Base-by-base conservation (phyloP, 192 early-diverging fungal species). In the Coemansia aciculifera region DNA sequence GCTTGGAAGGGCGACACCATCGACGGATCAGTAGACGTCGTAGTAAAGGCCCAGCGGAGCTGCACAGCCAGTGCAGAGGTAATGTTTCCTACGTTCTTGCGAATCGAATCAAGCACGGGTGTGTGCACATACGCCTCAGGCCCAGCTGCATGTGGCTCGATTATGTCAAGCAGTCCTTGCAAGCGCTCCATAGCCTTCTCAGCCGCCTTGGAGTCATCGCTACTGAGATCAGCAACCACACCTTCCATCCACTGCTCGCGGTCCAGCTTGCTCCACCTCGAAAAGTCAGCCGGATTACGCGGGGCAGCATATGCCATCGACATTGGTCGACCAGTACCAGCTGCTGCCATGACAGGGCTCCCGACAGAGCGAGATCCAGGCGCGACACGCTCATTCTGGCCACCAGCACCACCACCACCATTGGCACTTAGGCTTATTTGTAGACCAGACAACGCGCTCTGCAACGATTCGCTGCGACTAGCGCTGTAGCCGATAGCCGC, bases 401-500 rank as follows among this genome's bases (percentile, higher is more conserved):
- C 17, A 34, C 51, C 51, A 5, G 40, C 40, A 15, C 40, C 40
- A 19, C 27, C 37, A 12, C 57, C 34, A 1, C n/a, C 36, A 42
- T 37, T 44, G n/a, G 24, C 62, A n/a, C 57, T 13, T 5, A 34
- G 31, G 29, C 68, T 59, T 6, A 63, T 63, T 11, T 70, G 68
- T 51, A 70, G 46, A 17, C 68, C 64, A 42, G 48, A 29, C 56
- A 67, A 56, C 9, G 72, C 66, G 42, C 52, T 57, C 61, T 64
- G 64, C 21, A 73, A n/a, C 37, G 29, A 34, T 0, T 64, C 59
- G 27, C 64, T 71, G 39, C 82, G 64, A 7, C 63, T 63, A 21
- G 74, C 71, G 36, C 66, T 66, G 49, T 75, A 84, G 3, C 81
- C 77, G 67, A 74, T 76, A n/a, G 63, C 80, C 5, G 73, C 62